Evolutionary conservation across 106 monocot genomes (phyloP).

Genomic region (Agapanthus africanus): DNA sequence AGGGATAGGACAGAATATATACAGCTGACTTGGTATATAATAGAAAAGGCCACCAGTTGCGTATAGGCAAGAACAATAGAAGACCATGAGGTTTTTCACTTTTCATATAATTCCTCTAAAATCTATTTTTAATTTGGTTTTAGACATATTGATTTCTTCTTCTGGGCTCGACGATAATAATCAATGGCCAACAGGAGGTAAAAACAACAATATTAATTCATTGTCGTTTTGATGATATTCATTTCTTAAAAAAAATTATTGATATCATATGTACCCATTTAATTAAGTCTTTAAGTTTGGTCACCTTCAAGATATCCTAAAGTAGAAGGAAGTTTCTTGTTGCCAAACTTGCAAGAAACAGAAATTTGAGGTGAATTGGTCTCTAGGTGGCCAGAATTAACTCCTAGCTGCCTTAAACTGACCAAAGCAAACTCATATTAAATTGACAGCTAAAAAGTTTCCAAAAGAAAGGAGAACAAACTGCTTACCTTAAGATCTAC

Average conservation of each 20-base stretch:
- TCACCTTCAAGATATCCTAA: neutral
- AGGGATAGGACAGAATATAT: neutral
- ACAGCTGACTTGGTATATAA: conserved; percentile 2
- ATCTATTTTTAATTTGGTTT: neutral
- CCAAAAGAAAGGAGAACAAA: neutral
- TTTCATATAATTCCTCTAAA: neutral
- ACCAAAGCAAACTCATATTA: neutral
- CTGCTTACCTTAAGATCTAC: conserved; percentile 88
- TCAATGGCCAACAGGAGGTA: too few relatives aligned
- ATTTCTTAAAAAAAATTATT: neutral
- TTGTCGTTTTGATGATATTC: neutral
- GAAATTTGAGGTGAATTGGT: conserved; percentile 11
- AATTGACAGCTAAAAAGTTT: conserved; percentile 9
- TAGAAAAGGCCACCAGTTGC: neutral
- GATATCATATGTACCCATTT: neutral
- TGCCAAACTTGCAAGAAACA: conserved; percentile 9
- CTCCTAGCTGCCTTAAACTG: neutral
- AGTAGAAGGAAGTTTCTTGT: neutral
- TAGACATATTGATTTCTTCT: neutral
- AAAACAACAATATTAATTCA: neutral
- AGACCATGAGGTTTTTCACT: neutral
- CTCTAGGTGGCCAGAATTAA: conserved; percentile 5
- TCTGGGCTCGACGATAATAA: too few relatives aligned
- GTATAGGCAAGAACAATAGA: neutral
- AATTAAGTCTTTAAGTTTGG: too few relatives aligned